Evolutionary conservation across 371 early-diverging fungal genomes (phyloP).

Genomic region (Chytridium lagenaria): DNA sequence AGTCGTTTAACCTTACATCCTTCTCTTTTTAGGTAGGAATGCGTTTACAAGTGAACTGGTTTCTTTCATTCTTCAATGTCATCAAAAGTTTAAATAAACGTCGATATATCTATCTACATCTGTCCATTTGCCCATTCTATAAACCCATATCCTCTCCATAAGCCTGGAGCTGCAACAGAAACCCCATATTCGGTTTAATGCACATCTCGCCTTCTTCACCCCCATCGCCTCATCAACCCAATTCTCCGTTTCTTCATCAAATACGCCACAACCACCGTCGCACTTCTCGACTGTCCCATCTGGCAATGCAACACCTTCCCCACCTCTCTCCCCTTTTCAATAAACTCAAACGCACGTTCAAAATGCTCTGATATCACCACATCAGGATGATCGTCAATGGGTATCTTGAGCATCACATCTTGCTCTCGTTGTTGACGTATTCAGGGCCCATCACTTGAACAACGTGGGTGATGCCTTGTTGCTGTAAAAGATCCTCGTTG

Average conservation of each 20-base stretch:
- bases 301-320: background rate
- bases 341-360: slow-evolving; percentile 1
- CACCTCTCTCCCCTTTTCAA: background rate
- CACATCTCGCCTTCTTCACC: background rate
- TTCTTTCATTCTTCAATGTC: background rate
- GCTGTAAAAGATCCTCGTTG: background rate
- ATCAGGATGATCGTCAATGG: background rate
- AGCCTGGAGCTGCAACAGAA: background rate
- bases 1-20: background rate
- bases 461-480: background rate
- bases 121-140: background rate
- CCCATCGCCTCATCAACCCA: background rate
- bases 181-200: background rate
- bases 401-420: background rate
- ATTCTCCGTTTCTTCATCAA: background rate
- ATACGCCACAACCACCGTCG: slow-evolving; percentile 5
- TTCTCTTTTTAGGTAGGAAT: background rate
- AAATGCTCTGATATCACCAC: background rate
- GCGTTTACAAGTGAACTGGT: background rate
- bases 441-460: background rate
- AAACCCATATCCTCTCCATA: background rate
- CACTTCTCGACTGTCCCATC: background rate
- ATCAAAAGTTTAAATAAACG: background rate
- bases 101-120: background rate
- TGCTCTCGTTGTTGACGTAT: background rate